Conservation (phyloP, 2,329 filamentous ascomycete species). For the Penicillium decumbens region DNA sequence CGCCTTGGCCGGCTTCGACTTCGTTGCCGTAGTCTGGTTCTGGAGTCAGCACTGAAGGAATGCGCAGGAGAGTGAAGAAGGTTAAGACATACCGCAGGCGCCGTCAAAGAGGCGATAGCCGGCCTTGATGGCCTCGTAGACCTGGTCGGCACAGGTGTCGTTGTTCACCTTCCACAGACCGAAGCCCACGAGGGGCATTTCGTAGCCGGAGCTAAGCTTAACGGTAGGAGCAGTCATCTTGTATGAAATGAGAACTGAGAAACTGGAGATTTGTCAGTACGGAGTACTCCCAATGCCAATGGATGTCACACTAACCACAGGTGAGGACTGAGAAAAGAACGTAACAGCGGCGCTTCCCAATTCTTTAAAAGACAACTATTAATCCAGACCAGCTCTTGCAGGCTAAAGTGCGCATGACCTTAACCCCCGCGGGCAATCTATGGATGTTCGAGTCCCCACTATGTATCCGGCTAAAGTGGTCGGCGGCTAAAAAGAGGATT, state of each 20-base stretch:
- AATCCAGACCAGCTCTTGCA: background rate
- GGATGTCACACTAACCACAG: background rate
- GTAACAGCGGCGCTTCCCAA: background rate
- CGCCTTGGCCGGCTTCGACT: constrained; percentile 69
- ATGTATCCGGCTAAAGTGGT: background rate
- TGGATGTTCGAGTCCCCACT: background rate
- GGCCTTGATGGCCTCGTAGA: constrained; percentile 66
- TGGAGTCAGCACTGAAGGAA: background rate
- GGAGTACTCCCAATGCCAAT: background rate
- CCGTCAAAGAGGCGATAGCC: constrained; percentile 60
- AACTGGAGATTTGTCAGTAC: background rate
- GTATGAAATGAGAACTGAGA: background rate
- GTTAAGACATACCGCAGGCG: constrained; percentile 48
- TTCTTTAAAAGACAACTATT: background rate
- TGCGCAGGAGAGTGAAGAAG: background rate
- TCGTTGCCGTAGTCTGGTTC: constrained; percentile 74
- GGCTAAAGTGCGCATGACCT: constrained; percentile 3
- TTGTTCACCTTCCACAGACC: constrained; percentile 77
- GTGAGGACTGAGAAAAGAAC: background rate
- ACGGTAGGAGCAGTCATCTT: constrained; percentile 26
- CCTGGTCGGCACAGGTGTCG: constrained; percentile 65
- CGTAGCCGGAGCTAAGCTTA: constrained; percentile 27
- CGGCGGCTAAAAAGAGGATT: constrained; percentile 11
- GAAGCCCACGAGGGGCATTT: constrained; percentile 44
- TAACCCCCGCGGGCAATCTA: background rate